A percentile compares a stretch with the other conserved stretches of the same genome.
phyloP scores from a whole-genome alignment of 176 grass and related monocot genomes.

The Dendrocalamus sinicus region DNA sequence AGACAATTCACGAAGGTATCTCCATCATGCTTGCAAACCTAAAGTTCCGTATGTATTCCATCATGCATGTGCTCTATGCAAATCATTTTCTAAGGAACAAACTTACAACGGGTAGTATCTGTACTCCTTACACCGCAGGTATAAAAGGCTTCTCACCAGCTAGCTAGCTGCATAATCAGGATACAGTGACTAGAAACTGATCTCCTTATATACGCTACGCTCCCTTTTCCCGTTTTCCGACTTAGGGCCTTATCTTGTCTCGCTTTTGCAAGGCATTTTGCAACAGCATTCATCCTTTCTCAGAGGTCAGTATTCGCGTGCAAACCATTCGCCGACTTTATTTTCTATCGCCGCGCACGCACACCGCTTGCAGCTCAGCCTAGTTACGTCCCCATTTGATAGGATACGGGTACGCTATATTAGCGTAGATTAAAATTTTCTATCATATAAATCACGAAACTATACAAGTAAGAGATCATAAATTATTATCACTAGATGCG shows the following conservation, averaged over 20 bases:
- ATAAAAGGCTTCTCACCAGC: too few species aligned
- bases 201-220: too few species aligned
- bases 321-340: neutral
- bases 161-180: neutral
- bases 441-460: too few species aligned
- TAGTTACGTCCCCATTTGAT: too few species aligned
- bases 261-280: conserved; percentile 32
- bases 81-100: too few species aligned
- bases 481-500: too few species aligned
- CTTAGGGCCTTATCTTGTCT: conserved; percentile 20
- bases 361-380: neutral
- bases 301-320: neutral
- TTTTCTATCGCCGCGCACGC: neutral
- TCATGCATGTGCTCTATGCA: neutral
- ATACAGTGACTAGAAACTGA: neutral
- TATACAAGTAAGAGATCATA: too few species aligned
- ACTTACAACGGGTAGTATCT: too few species aligned
- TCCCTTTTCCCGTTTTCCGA: neutral
- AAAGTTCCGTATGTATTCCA: conserved; percentile 1
- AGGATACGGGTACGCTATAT: too few species aligned
- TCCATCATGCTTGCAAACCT: neutral
- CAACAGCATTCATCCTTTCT: neutral
- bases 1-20: conserved; percentile 60
- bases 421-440: too few species aligned
- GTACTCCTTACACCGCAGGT: too few species aligned